Percentiles rank a stretch among this genome's conserved stretches.
Conservation (phyloP, 2,329 filamentous ascomycete genomes). For the Aureobasidium leucospermi region DNA sequence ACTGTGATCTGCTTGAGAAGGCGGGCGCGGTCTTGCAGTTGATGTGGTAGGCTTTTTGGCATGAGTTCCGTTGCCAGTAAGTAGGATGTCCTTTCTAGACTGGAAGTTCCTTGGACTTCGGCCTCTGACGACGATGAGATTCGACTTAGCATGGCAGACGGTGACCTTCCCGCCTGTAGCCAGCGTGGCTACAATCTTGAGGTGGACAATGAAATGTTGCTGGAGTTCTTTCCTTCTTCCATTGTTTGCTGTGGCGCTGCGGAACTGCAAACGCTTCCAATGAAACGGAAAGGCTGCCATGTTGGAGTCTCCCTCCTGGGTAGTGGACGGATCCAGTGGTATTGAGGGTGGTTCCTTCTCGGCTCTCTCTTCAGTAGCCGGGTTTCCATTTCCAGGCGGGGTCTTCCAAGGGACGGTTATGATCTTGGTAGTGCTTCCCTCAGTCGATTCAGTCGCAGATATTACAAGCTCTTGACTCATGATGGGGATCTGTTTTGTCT, state of each 20-base stretch:
- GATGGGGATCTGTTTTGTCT: conserved; percentile 76
- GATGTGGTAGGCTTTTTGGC: conserved; percentile 51
- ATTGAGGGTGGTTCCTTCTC: conserved; percentile 85
- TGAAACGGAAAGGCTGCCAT: conserved; percentile 87
- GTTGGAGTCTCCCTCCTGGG: conserved; percentile 69
- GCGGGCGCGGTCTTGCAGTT: not conserved
- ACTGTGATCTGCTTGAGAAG: not conserved
- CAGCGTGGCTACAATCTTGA: conserved; percentile 79
- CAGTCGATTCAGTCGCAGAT: conserved; percentile 89
- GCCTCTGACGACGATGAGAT: conserved; percentile 87
- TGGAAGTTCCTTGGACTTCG: conserved; percentile 93
- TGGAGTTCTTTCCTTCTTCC: conserved; percentile 89
- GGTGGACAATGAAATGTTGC: conserved; percentile 85
- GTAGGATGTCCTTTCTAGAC: conserved; percentile 82
- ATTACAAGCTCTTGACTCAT: conserved; percentile 78
- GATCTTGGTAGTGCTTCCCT: conserved; percentile 83
- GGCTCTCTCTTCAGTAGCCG: conserved; percentile 59
- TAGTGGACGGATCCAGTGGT: conserved; percentile 58
- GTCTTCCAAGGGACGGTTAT: conserved; percentile 99
- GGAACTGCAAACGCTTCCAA: conserved; percentile 88
- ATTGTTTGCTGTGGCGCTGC: conserved; percentile 94
- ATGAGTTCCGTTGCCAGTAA: conserved; percentile 70
- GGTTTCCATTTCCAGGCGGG: conserved; percentile 55
- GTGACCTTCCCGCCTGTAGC: conserved; percentile 75
- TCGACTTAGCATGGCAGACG: conserved; percentile 76